Base-by-base conservation (phyloP, 768 basidiomycete species). In the Peribolospora baueri region DNA sequence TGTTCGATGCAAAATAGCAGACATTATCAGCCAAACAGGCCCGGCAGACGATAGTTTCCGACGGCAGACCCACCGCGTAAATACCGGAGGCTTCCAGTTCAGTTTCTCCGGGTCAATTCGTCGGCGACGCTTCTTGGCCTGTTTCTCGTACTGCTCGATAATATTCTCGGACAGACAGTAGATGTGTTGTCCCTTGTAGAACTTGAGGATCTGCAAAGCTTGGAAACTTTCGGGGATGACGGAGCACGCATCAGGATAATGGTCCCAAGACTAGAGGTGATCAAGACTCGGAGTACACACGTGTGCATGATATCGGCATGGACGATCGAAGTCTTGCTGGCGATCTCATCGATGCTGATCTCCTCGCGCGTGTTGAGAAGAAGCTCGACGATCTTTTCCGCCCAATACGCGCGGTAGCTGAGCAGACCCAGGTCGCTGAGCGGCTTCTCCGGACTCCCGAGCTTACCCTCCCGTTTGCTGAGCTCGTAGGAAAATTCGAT, bases 401-500 rank as follows among this genome's bases (percentile, higher is more conserved):
- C 82, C 93, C 93, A 98, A 64, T 90, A 98, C 42, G 91, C 84
- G 54, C 91, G 75, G 67, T 98, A 98, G 46, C 83, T 74, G 59
- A 98, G 72, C 57, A 98, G 70, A 36, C 93, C 93, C 50, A 98
- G 73, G 70, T 98, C 93, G 65, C 79, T 82, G 43, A 98, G 75
- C 8, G 93, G 93, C 67, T 98, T 98, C 73, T 98, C 93, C 4
- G 93, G 93, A 64, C 84, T 87, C 13, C 93, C 93, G 7, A 88
- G 77, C 66, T 91, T 95, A 55, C 80, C 80, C 67, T 98, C 93
- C 62, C 82, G 81, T 73, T 95, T 97, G 73, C 82, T 86, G 42
- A 97, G 76, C 64, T 95, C 88, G 70, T 97, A 98, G 1, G 87
- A 91, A 66, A 98, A 98, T 65, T 97, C 87, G 67, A 98, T 98